A percentile compares a stretch with the other conserved stretches of the same genome.
These are phyloP conservation scores for Pyrus betulifolia DNA, from an alignment of 306 rosid species.

Conservation along the genomic window DNA sequence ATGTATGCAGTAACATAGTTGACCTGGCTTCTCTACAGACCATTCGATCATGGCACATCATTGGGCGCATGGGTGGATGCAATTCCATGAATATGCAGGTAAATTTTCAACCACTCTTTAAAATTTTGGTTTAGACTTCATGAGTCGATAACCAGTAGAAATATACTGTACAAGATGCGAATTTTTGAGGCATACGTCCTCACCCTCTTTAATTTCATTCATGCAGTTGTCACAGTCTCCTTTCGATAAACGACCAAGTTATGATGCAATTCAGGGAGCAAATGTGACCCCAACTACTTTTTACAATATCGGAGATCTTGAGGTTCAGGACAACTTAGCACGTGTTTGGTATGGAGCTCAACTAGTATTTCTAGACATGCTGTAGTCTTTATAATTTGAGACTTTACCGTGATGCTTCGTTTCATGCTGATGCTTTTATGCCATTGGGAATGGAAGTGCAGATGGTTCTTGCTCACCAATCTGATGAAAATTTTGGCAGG, in stretches of 20 bases:
- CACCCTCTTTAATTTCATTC: conserved; percentile 10
- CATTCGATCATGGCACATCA: conserved; percentile 80
- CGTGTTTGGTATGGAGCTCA: conserved; percentile 58
- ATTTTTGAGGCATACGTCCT: background rate
- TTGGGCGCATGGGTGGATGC: conserved; percentile 92
- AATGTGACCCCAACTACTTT: conserved; percentile 71
- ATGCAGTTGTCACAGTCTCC: conserved; percentile 73
- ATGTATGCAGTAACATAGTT: conserved; percentile 9
- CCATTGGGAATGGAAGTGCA: background rate
- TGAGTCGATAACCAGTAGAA: too few relatives aligned
- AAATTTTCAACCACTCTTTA: conserved; percentile 7
- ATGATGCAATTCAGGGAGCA: conserved; percentile 72
- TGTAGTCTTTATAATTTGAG: background rate
- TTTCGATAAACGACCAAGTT: conserved; percentile 64
- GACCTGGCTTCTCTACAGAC: conserved; percentile 37
- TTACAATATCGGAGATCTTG: conserved; percentile 90
- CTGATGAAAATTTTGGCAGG: conserved; percentile 38
- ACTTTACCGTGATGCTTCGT: background rate
- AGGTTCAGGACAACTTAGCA: conserved; percentile 87
- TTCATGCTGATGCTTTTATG: background rate
- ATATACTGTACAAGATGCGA: background rate
- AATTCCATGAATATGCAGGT: conserved; percentile 97
- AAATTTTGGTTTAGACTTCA: background rate
- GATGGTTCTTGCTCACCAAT: background rate
- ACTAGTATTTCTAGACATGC: background rate